Evolutionary conservation across 331 rosid genomes (phyloP).

Genomic region (Prunus yedoensis): DNA sequence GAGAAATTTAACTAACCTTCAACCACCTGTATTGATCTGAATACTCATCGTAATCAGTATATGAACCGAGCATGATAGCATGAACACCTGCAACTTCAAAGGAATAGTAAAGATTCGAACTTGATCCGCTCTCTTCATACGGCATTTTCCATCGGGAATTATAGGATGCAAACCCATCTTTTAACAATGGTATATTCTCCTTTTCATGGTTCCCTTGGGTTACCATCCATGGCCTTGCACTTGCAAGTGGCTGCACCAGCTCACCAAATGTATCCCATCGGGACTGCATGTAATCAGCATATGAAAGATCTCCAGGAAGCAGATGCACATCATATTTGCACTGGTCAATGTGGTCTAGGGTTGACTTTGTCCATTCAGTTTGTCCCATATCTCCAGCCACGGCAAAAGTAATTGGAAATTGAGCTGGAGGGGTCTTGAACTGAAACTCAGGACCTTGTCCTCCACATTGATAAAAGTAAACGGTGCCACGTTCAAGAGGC

Average conservation of each 20-base stretch:
- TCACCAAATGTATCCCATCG: slow-evolving; percentile 86
- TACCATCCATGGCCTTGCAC: slow-evolving; percentile 95
- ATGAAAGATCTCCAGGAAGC: slow-evolving; percentile 88
- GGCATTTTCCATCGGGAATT: slow-evolving; percentile 98
- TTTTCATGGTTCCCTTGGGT: slow-evolving; percentile 93
- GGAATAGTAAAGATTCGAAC: slow-evolving; percentile 89
- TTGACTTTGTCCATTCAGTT: slow-evolving; percentile 89
- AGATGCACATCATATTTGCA: slow-evolving; percentile 75
- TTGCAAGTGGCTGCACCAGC: slow-evolving; percentile 93
- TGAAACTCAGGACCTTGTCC: slow-evolving; percentile 72
- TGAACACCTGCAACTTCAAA: slow-evolving; percentile 83
- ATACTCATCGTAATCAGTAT: slow-evolving; percentile 64
- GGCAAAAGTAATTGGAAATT: slow-evolving; percentile 75
- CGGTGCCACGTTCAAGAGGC: slow-evolving; percentile 63
- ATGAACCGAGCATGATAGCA: slow-evolving; percentile 87
- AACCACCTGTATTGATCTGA: slow-evolving; percentile 89
- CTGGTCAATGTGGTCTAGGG: slow-evolving; percentile 67
- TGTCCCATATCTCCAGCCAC: slow-evolving; percentile 87
- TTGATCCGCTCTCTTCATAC: slow-evolving; percentile 78
- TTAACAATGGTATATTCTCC: slow-evolving; percentile 58
- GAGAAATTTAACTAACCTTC: slow-evolving; percentile 54
- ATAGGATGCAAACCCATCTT: slow-evolving; percentile 70
- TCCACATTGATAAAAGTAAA: slow-evolving; percentile 82
- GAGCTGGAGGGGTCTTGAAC: slow-evolving; percentile 86
- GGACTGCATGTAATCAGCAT: slow-evolving; percentile 71